Evolutionary conservation across 352 stramenopile genomes (phyloP).

Genomic region (Blastocystis sp.): DNA sequence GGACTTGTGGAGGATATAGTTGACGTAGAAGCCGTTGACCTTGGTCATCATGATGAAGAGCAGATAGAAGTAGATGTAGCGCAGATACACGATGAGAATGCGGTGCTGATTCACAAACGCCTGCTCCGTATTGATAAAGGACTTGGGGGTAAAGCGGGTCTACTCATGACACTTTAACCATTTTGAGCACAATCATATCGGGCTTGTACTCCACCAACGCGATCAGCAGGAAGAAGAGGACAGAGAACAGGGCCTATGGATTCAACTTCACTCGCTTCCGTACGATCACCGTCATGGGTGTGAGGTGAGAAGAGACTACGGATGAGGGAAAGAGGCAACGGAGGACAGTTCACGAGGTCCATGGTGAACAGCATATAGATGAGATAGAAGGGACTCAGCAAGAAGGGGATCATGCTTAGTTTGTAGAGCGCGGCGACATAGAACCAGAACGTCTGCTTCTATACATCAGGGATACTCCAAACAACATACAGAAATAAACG

Average conservation of each 20-base stretch:
- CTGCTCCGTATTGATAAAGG: constrained; percentile 30
- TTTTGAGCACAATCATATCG: constrained; percentile 13
- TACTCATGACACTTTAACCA: background rate
- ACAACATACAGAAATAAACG: background rate
- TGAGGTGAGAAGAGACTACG: constrained; percentile 18
- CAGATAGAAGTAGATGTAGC: constrained; percentile 2
- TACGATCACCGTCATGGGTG: constrained; percentile 21
- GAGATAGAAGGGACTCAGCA: constrained; percentile 56
- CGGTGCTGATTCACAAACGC: constrained; percentile 55
- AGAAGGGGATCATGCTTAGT: constrained; percentile 51
- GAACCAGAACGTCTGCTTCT: constrained; percentile 64
- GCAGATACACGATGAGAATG: constrained; percentile 25
- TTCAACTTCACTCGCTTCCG: background rate
- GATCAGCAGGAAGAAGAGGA: constrained; percentile 30
- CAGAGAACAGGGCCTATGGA: constrained; percentile 12
- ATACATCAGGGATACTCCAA: background rate
- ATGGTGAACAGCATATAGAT: constrained; percentile 58
- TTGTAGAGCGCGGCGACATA: constrained; percentile 66
- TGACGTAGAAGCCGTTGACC: background rate
- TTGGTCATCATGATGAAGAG: constrained; percentile 21
- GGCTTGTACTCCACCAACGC: constrained; percentile 52
- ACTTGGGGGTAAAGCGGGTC: background rate
- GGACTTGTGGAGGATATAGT: constrained; percentile 44
- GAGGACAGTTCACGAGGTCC: constrained; percentile 29
- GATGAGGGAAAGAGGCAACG: background rate